Conservation (phyloP, 768 basidiomycete species). For the Coprinopsis marcescibilis region DNA sequence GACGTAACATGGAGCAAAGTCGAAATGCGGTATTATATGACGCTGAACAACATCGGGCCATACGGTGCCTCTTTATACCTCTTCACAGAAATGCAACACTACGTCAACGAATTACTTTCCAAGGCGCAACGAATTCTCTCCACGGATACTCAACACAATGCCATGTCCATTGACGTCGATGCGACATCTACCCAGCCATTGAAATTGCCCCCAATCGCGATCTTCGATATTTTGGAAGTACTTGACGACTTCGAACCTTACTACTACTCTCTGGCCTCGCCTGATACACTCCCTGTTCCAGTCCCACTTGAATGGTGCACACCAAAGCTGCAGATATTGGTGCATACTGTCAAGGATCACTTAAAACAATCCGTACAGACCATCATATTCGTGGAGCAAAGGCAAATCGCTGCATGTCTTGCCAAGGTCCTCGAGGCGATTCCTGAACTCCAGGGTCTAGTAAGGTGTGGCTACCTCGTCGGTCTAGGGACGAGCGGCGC, state of each 20-base stretch:
- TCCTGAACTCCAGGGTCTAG: slow-evolving; percentile 47
- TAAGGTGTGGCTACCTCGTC: slow-evolving; percentile 61
- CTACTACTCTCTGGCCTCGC: slow-evolving; percentile 31
- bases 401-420: slow-evolving; percentile 71
- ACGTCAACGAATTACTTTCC: slow-evolving; percentile 35
- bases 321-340: slow-evolving; percentile 62
- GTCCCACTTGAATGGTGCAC: slow-evolving; percentile 61
- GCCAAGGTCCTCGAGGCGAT: slow-evolving; percentile 58
- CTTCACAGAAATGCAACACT: slow-evolving; percentile 51
- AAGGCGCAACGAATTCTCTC: slow-evolving; percentile 13
- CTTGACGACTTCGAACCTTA: slow-evolving; percentile 43
- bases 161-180: slow-evolving; percentile 16
- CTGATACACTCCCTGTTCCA: slow-evolving; percentile 30
- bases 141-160: slow-evolving; percentile 5
- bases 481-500: slow-evolving; percentile 55
- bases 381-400: slow-evolving; percentile 84
- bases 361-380: slow-evolving; percentile 59
- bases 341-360: slow-evolving; percentile 53
- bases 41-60: slow-evolving; percentile 60
- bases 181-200: slow-evolving; percentile 15
- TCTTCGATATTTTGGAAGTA: slow-evolving; percentile 29
- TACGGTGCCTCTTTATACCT: slow-evolving; percentile 72
- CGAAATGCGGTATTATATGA: slow-evolving; percentile 56
- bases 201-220: slow-evolving; percentile 28
- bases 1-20: slow-evolving; percentile 55